phyloP scores from a whole-genome alignment of 2,329 filamentous ascomycete genomes.

The Lecanicillium sp. region DNA sequence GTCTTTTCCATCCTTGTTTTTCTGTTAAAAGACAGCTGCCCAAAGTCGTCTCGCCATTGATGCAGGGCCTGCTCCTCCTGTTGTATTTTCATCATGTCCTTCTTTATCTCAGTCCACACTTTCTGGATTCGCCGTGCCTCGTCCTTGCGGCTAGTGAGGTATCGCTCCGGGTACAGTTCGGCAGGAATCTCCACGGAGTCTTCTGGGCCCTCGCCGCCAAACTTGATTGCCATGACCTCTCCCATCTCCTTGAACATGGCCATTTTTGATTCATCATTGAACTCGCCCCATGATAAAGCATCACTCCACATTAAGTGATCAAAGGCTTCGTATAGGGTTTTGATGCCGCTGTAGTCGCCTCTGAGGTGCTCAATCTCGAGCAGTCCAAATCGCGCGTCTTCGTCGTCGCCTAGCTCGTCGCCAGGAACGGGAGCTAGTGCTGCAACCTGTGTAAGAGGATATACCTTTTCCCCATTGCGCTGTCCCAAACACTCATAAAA shows the following conservation, averaged over 20 bases:
- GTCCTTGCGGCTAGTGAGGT: slow-evolving; percentile 38
- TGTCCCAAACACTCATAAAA: slow-evolving; percentile 39
- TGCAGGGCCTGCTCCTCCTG: slow-evolving; percentile 23
- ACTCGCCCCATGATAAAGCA: slow-evolving; percentile 31
- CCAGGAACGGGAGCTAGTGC: slow-evolving; percentile 25
- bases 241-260: slow-evolving; percentile 40
- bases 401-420: slow-evolving; percentile 26
- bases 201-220: slow-evolving; percentile 36
- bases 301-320: slow-evolving; percentile 45
- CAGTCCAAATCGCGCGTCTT: slow-evolving; percentile 34
- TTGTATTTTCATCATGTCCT: slow-evolving; percentile 20
- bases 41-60: slow-evolving; percentile 24
- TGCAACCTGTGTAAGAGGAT: slow-evolving; percentile 30
- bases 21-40: slow-evolving; percentile 23
- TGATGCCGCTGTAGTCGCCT: slow-evolving; percentile 16
- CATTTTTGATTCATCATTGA: slow-evolving; percentile 33
- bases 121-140: slow-evolving; percentile 41
- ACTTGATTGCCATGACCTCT: slow-evolving; percentile 44
- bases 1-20: slow-evolving; percentile 26
- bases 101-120: slow-evolving; percentile 29
- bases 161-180: slow-evolving; percentile 50
- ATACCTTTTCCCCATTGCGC: slow-evolving; percentile 20
- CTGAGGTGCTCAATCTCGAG: slow-evolving; percentile 35
- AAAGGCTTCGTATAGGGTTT: slow-evolving; percentile 30
- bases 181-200: slow-evolving; percentile 45